Evolutionary conservation across 495 filamentous ascomycete genomes (phyloP).

Genomic region (Daldinia childiae): DNA sequence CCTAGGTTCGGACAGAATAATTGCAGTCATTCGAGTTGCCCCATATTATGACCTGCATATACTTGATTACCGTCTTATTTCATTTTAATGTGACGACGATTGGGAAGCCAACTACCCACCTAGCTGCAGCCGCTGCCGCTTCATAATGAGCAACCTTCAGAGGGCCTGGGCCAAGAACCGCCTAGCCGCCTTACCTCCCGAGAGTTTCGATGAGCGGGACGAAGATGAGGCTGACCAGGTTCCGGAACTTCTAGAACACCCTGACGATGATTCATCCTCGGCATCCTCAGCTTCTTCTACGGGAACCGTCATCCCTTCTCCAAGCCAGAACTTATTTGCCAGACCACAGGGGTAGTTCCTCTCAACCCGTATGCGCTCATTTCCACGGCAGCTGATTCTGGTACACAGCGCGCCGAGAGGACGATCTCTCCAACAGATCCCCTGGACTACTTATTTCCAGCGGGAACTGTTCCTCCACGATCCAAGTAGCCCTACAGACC

Average conservation of each 20-base stretch:
- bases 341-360: constrained; percentile 67
- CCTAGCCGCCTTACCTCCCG: constrained; percentile 69
- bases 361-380: constrained; percentile 26
- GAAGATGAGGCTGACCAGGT: constrained; percentile 60
- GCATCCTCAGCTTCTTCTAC: constrained; percentile 84
- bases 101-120: constrained; percentile 9
- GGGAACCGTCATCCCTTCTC: constrained; percentile 85
- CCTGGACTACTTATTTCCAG: constrained; percentile 90
- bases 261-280: constrained; percentile 78
- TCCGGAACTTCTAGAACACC: constrained; percentile 50
- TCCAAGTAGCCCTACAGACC: constrained; percentile 35
- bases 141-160: constrained; percentile 85
- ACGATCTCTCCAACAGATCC: constrained; percentile 64
- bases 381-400: constrained; percentile 38
- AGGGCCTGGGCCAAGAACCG: constrained; percentile 84
- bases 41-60: constrained; percentile 7
- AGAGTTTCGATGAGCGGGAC: constrained; percentile 59
- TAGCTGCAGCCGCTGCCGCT: constrained; percentile 1
- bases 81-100: constrained; percentile 11
- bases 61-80: constrained; percentile 6
- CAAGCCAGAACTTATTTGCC: constrained; percentile 76
- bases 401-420: constrained; percentile 48
- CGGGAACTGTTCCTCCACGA: constrained; percentile 79
- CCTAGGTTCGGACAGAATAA: neutral
- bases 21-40: neutral